Evolutionary conservation across 176 grass and related monocot species (phyloP).

Genomic region (Avena insularis): DNA sequence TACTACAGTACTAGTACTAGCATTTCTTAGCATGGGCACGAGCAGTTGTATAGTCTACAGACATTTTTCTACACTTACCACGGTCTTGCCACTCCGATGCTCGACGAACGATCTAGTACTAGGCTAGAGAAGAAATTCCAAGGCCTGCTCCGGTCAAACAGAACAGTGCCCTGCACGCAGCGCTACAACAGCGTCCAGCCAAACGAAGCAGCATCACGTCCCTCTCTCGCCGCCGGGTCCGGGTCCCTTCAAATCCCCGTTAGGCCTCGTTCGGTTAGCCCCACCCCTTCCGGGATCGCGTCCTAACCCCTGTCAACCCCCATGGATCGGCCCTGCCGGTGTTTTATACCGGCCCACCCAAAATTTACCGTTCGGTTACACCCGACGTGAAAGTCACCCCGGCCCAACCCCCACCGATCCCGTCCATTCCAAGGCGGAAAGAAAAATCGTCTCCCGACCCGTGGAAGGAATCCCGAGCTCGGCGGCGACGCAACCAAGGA

Average conservation of each 20-base stretch:
- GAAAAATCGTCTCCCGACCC: too few species aligned
- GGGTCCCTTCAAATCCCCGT: background rate
- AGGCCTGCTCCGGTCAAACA: slow-evolving; percentile 33
- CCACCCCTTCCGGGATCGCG: too few species aligned
- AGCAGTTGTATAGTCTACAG: background rate
- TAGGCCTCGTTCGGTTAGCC: too few species aligned
- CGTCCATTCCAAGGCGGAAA: too few species aligned
- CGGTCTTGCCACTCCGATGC: background rate
- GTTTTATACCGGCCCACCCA: too few species aligned
- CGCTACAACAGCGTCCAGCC: slow-evolving; percentile 31
- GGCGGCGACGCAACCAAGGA: too few species aligned
- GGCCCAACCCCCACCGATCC: too few species aligned
- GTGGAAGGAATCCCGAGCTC: too few species aligned
- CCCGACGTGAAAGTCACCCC: too few species aligned
- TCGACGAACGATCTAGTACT: background rate
- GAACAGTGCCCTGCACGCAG: background rate
- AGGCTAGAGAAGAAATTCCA: background rate
- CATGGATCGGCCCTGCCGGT: too few species aligned
- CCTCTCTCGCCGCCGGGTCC: slow-evolving; percentile 31
- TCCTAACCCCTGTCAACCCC: too few species aligned
- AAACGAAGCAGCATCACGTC: slow-evolving; percentile 44
- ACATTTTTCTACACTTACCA: background rate
- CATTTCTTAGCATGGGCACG: slow-evolving; percentile 7
- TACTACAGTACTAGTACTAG: background rate
- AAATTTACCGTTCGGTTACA: too few species aligned